phyloP scores from a whole-genome alignment of 2,329 filamentous ascomycete genomes.

The Aspergillus pseudoviridinutans region DNA sequence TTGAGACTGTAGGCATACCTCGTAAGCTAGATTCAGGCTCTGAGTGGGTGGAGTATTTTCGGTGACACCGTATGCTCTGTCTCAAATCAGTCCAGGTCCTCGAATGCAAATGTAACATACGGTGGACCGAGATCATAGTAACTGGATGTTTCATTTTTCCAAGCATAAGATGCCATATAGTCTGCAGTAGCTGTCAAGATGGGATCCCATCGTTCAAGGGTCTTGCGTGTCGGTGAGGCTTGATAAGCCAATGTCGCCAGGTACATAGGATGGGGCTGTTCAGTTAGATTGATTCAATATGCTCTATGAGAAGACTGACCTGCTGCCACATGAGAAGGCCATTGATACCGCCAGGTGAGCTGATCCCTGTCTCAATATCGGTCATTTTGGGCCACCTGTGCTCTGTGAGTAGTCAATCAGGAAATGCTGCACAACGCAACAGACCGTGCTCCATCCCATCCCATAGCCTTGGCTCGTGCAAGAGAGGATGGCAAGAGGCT shows the following conservation, averaged over 20 bases:
- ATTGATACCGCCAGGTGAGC: slow-evolving; percentile 13
- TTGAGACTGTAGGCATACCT: not conserved
- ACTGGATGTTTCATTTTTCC: slow-evolving; percentile 9
- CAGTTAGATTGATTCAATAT: not conserved
- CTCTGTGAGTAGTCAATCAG: accelerated
- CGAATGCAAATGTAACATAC: not conserved
- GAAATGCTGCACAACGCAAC: not conserved
- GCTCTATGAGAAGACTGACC: not conserved
- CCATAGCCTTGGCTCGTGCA: slow-evolving; percentile 7
- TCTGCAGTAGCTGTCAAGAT: slow-evolving; percentile 10
- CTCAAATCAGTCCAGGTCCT: not conserved
- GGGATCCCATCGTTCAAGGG: slow-evolving; percentile 9
- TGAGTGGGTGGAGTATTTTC: slow-evolving; percentile 11
- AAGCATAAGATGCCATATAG: slow-evolving; percentile 13
- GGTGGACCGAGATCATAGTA: slow-evolving; percentile 15
- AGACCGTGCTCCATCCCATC: slow-evolving; percentile 12
- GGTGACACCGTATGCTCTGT: slow-evolving; percentile 11
- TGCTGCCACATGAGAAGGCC: slow-evolving; percentile 14
- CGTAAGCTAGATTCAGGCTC: slow-evolving; percentile 12
- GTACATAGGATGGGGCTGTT: slow-evolving; percentile 14
- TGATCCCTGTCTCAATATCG: slow-evolving; percentile 10
- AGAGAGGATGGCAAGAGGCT: slow-evolving; percentile 7
- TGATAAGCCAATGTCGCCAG: slow-evolving; percentile 9
- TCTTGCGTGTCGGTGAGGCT: slow-evolving; percentile 4
- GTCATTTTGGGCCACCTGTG: slow-evolving; percentile 16